These are phyloP conservation scores for Entrophospora sp. DNA, from an alignment of 192 early-diverging fungal genomes.

Conservation along the genomic window DNA sequence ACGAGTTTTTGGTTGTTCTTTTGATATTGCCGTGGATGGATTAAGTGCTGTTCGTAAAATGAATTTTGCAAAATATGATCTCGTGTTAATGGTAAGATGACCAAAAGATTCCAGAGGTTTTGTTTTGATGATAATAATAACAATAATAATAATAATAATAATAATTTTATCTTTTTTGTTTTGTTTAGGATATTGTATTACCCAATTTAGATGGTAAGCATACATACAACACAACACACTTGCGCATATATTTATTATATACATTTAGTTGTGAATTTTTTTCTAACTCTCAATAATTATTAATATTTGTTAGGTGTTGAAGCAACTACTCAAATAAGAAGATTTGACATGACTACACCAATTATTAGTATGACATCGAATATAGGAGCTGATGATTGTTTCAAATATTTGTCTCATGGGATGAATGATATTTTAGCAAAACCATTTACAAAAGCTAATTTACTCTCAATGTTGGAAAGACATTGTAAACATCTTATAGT, in stretches of 20 bases:
- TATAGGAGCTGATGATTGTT: constrained; percentile 52
- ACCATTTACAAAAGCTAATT: constrained; percentile 47
- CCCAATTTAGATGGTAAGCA: constrained; percentile 18
- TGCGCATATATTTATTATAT: not conserved
- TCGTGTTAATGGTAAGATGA: constrained; percentile 71
- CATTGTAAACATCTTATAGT: constrained; percentile 42
- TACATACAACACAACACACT: not conserved
- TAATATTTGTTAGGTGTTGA: too few relatives aligned
- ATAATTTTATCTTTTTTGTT: constrained; percentile 7
- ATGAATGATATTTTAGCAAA: constrained; percentile 73
- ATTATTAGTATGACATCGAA: constrained; percentile 74
- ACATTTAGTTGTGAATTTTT: too few relatives aligned
- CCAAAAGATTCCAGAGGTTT: too few relatives aligned
- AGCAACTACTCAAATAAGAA: constrained; percentile 61
- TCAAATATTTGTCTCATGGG: constrained; percentile 56
- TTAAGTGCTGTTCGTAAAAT: constrained; percentile 52
- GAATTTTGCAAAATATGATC: constrained; percentile 57
- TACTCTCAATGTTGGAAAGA: constrained; percentile 48
- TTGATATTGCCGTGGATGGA: constrained; percentile 64
- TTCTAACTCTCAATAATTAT: too few relatives aligned
- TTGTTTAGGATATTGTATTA: constrained; percentile 12
- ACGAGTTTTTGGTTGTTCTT: constrained; percentile 55
- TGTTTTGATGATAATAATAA: not conserved
- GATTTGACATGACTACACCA: constrained; percentile 59
- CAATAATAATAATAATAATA: not conserved